phyloP scores from a whole-genome alignment of 345 rosid species.

The Noccaea caerulescens region DNA sequence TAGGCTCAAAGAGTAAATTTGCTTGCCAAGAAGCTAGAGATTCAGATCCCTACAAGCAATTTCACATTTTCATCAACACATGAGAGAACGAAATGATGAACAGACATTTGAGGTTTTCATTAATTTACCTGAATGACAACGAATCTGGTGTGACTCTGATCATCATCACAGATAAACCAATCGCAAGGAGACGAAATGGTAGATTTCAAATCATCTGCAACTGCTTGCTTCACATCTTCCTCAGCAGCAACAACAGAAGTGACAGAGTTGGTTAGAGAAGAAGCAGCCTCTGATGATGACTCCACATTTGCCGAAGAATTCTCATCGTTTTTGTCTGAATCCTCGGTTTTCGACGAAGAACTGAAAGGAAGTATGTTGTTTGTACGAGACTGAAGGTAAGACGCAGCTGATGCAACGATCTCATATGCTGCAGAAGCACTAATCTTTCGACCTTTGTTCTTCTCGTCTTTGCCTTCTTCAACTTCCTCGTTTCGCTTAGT shows the following conservation, averaged over 20 bases:
- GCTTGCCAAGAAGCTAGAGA: slow-evolving; percentile 91
- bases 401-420: slow-evolving; percentile 79
- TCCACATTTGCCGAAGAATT: slow-evolving; percentile 30
- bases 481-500: slow-evolving; percentile 37
- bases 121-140: slow-evolving; percentile 79
- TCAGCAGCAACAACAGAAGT: slow-evolving; percentile 95
- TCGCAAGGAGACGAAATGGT: slow-evolving; percentile 81
- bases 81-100: background rate
- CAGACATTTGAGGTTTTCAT: background rate
- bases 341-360: slow-evolving; percentile 26
- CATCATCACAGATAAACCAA: slow-evolving; percentile 96
- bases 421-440: slow-evolving; percentile 77
- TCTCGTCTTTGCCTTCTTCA: slow-evolving; percentile 46
- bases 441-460: slow-evolving; percentile 46
- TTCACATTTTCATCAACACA: background rate
- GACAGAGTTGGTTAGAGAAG: slow-evolving; percentile 76
- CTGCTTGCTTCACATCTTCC: slow-evolving; percentile 96
- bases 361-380: slow-evolving; percentile 63
- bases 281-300: slow-evolving; percentile 55
- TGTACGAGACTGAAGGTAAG: slow-evolving; percentile 73
- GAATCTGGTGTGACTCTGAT: slow-evolving; percentile 70
- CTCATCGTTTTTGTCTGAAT: slow-evolving; percentile 18
- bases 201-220: slow-evolving; percentile 87
- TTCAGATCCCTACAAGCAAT: slow-evolving; percentile 70
- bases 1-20: slow-evolving; percentile 81